phyloP scores from a whole-genome alignment of 768 basidiomycete species.

The Nidula microcarpa region DNA sequence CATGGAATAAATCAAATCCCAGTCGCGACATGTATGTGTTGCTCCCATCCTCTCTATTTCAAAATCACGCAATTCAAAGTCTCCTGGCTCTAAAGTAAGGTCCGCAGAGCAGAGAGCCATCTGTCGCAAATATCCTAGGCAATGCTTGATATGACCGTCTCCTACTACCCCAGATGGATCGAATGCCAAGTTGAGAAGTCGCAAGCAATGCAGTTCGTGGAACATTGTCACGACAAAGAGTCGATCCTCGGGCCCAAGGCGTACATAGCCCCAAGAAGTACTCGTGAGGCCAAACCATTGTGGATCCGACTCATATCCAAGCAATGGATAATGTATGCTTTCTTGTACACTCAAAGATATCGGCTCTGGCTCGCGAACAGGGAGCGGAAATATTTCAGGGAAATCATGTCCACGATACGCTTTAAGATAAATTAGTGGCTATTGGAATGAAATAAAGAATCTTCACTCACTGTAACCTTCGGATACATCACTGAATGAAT shows the following conservation, averaged over 20 bases:
- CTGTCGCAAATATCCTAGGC: conserved; percentile 36
- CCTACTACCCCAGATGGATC: conserved; percentile 1
- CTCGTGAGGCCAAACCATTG: conserved; percentile 26
- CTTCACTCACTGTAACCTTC: no score
- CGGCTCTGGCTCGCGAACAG: conserved; percentile 1
- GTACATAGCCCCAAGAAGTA: conserved; percentile 9
- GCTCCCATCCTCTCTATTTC: conserved; percentile 15
- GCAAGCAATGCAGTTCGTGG: conserved; percentile 34
- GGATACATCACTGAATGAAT: no score
- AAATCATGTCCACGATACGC: conserved; percentile 17
- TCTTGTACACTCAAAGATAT: conserved; percentile 20
- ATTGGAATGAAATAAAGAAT: no score
- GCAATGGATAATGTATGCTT: conserved; percentile 21
- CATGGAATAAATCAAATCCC: conserved; percentile 15
- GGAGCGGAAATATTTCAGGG: conserved; percentile 10
- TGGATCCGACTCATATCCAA: conserved; percentile 13
- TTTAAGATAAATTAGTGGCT: no score
- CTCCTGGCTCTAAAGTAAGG: conserved; percentile 31
- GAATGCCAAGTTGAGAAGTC: conserved; percentile 17
- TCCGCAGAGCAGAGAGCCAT: conserved; percentile 34
- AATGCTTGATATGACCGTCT: conserved; percentile 28
- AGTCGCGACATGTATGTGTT: conserved; percentile 26
- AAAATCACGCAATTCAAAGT: conserved; percentile 19
- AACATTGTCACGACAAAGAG: conserved; percentile 28
- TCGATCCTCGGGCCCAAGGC: conserved; percentile 20